These are phyloP conservation scores for Singerocomus rubriflavus DNA, from an alignment of 1,284 basidiomycete genomes.

Conservation along the genomic window DNA sequence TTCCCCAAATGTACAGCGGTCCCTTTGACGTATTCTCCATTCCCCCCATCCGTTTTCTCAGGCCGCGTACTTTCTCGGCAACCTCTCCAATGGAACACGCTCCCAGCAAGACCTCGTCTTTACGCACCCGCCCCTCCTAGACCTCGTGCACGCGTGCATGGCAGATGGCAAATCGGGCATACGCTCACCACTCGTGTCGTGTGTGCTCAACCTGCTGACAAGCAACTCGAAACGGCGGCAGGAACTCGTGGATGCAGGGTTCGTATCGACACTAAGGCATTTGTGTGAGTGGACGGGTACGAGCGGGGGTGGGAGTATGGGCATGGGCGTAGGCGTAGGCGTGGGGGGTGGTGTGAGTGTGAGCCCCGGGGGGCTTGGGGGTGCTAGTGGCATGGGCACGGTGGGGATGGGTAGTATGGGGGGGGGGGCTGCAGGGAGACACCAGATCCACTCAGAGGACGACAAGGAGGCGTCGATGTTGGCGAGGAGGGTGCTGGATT, in stretches of 20 bases:
- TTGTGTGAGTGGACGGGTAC: constrained; percentile 51
- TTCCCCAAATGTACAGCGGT: not conserved
- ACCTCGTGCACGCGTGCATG: constrained; percentile 51
- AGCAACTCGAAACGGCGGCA: constrained; percentile 35
- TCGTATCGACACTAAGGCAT: constrained; percentile 43
- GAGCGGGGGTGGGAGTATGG: not conserved
- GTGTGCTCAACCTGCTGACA: constrained; percentile 51
- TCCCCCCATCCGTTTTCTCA: constrained; percentile 23
- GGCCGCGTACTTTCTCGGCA: constrained; percentile 58
- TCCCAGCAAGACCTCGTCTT: constrained; percentile 50
- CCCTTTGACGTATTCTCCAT: not conserved
- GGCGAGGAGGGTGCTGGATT: constrained; percentile 53
- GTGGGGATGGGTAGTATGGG: constrained; percentile 25
- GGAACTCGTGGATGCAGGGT: constrained; percentile 42
- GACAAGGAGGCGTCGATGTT: constrained; percentile 56
- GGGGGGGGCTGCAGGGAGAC: constrained; percentile 13
- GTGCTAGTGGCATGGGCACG: constrained; percentile 22
- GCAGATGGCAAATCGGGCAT: constrained; percentile 54
- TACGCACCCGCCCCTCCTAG: constrained; percentile 47
- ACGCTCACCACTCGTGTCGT: constrained; percentile 57
- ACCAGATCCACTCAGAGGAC: constrained; percentile 38
- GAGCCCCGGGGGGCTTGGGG: constrained; percentile 32
- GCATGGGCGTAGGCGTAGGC: constrained; percentile 13
- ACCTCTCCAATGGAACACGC: constrained; percentile 57
- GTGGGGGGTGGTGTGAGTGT: constrained; percentile 24